Base-by-base conservation (phyloP, 2,329 filamentous ascomycete genomes). In the Ascochyta fabae region DNA sequence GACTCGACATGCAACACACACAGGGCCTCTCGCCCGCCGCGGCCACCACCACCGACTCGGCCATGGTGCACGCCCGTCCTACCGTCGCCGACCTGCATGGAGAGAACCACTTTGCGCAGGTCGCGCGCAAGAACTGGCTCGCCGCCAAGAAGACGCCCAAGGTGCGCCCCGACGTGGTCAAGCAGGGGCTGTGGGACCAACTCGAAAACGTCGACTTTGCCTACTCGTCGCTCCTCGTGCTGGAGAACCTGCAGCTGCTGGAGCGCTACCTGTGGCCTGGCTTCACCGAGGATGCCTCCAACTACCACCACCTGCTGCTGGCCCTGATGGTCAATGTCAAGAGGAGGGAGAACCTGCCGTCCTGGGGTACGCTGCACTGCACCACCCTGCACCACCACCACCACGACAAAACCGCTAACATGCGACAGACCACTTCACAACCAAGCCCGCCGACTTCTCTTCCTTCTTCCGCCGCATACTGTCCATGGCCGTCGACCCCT, bases 211-310 rank as follows among this genome's bases (percentile, higher is more conserved):
- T 92, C 50, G 83, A 85, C 51, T 98, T 97, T 71, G 82, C 86
- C 31, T 86, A 89, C 74, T 89, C 87, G 73, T 89, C 89, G 5
- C 83, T 99, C 22, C 80, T 96, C 61, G 84, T 91, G 24, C 83
- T 99, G 51, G 95, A 99, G 77, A 94, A 92, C 66, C 78, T 98
- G 66, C 95, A 97, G 79, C 87, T 93, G 38, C 78, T 99, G 56
- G 95, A 99, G 75, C 90, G 84, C 71, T 98, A 96, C 72, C 83
- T 99, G 26, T 99, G 95, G 95, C 95, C 95, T 41, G 91, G 90
- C 47, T 99, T 96, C 74, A 87, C 85, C 12, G 91, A 96, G 61
- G 88, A 95, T 68, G 87, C 92, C 4, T 96, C 94, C 29, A 96
- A 99, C 74, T 88, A 92, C 69, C 94, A 99, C 74, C 89, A 97